Conservation (phyloP, 768 basidiomycete species). For the Psilocybe sp. region DNA sequence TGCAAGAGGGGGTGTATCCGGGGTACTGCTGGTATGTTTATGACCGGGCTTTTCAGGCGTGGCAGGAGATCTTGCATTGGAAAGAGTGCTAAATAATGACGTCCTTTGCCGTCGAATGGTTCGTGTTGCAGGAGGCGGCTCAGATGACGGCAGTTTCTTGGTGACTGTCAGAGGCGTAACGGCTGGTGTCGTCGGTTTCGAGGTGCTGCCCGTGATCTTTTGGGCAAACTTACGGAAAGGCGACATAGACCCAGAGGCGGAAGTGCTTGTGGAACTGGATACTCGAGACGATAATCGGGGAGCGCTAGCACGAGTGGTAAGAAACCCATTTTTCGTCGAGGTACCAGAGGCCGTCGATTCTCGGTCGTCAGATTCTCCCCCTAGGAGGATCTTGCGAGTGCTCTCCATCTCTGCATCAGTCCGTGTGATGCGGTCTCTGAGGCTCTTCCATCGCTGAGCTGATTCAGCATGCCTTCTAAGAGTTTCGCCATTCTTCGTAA, state of each 20-base stretch:
- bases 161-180: constrained; percentile 47
- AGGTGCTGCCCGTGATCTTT: constrained; percentile 51
- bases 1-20: constrained; percentile 59
- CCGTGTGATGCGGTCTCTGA: constrained; percentile 75
- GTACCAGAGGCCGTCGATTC: constrained; percentile 68
- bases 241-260: constrained; percentile 74
- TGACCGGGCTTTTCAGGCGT: constrained; percentile 62
- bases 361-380: constrained; percentile 51
- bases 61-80: constrained; percentile 38
- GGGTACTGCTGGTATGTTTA: constrained; percentile 71
- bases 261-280: constrained; percentile 43
- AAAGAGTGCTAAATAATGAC: constrained; percentile 55
- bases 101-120: constrained; percentile 54
- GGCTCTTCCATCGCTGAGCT: constrained; percentile 77
- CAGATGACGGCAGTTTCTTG: constrained; percentile 52
- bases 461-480: constrained; percentile 88
- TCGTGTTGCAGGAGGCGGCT: constrained; percentile 37
- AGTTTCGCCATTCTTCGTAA: constrained; percentile 96
- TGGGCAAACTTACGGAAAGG: constrained; percentile 78
- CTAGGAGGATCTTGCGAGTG: constrained; percentile 58
- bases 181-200: constrained; percentile 32
- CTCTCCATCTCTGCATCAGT: constrained; percentile 83
- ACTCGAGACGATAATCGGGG: constrained; percentile 36
- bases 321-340: constrained; percentile 56
- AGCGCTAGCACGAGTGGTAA: constrained; percentile 61